Evolutionary conservation across 495 filamentous ascomycete species (phyloP), one percentile per base, ranked within the genome.

Genomic region (Neurospora pannonica): DNA sequence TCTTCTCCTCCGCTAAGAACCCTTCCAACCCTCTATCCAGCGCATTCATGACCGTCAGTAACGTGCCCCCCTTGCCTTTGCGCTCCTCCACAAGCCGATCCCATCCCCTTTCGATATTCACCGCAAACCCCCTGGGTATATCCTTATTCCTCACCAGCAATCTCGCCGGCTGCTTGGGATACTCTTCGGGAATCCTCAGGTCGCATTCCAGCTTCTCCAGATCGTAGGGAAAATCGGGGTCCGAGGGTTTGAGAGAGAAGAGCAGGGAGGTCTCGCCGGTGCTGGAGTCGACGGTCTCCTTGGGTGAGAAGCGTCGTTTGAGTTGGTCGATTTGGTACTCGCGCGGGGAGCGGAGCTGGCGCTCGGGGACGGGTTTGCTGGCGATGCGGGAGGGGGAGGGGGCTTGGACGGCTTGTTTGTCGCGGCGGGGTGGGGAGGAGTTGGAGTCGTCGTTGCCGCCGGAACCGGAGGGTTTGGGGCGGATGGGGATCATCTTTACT

Each of bases 181-280:
- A 96, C 15, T 78, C 80, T 0, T 71, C 73, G 1, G 94, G 93
- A 9, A 97, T 87, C 71, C 83, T 86, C n/a, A 97, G 84, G 3
- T 88, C 84, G 78, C 93, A 94, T 73, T 92, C 85, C n/a, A 97
- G 83, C 28, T 85, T 85, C 13, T 90, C 87, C 74, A 97, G 83
- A 28, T 94, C 92, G 74, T 92, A 97, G 6, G 93, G 91, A 75
- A 95, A 95, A 78, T 97, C 93, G 0, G 93, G 93, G 78, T 97
- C 94, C n/a, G 93, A 95, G 6, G 94, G 94, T 17, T 80, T 82
- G 72, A 97, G 76, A 28, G 84, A 85, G 80, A 97, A 93, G 0
- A 83, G 80, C 28, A 95, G 81, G 17, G 86, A 86, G 8, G 86
- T 89, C 4, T 81, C 79, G 17, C 87, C 88, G 0, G 54, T 67